Conservation (phyloP, 805 yeast species). For the Starmerella asiatica region DNA sequence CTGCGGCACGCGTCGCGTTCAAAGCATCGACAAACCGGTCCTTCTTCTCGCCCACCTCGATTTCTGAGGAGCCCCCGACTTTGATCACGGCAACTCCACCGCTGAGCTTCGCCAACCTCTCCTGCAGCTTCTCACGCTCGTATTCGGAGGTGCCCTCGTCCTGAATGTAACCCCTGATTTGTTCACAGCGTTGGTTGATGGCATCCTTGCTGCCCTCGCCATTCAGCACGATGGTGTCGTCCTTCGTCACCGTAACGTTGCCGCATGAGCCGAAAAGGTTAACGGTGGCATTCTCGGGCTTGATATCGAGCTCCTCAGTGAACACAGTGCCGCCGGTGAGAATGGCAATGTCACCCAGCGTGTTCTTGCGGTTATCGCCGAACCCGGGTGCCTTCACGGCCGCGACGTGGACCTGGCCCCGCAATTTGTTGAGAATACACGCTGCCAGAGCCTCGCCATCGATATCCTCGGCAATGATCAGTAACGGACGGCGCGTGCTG, state of each 20-base stretch:
- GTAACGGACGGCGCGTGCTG: slow-evolving; percentile 82
- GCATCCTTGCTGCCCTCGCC: slow-evolving; percentile 80
- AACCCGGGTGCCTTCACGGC: slow-evolving; percentile 98
- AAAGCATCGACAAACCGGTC: slow-evolving; percentile 97
- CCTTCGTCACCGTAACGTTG: slow-evolving; percentile 83
- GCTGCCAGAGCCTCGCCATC: slow-evolving; percentile 99
- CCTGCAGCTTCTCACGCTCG: slow-evolving; percentile 93
- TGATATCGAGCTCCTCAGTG: slow-evolving; percentile 87
- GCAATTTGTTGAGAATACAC: slow-evolving; percentile 87
- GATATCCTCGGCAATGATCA: slow-evolving; percentile 87
- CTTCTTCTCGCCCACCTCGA: slow-evolving; percentile 98
- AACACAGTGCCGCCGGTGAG: slow-evolving; percentile 78
- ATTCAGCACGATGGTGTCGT: slow-evolving; percentile 84
- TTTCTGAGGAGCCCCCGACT: slow-evolving; percentile 95
- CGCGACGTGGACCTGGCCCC: slow-evolving; percentile 96
- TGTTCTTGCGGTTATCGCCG: slow-evolving; percentile 97
- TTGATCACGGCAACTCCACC: slow-evolving; percentile 98
- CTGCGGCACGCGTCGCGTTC: slow-evolving; percentile 98
- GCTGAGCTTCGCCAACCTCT: slow-evolving; percentile 89
- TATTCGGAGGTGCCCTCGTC: slow-evolving; percentile 66
- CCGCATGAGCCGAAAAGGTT: slow-evolving; percentile 88
- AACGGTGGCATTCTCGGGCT: slow-evolving; percentile 86
- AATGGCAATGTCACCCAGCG: slow-evolving; percentile 87
- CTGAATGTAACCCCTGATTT: slow-evolving; percentile 69
- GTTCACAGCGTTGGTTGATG: slow-evolving; percentile 80